phyloP scores from a whole-genome alignment of 768 basidiomycete genomes.

The Lactarius pseudohatsudake region DNA sequence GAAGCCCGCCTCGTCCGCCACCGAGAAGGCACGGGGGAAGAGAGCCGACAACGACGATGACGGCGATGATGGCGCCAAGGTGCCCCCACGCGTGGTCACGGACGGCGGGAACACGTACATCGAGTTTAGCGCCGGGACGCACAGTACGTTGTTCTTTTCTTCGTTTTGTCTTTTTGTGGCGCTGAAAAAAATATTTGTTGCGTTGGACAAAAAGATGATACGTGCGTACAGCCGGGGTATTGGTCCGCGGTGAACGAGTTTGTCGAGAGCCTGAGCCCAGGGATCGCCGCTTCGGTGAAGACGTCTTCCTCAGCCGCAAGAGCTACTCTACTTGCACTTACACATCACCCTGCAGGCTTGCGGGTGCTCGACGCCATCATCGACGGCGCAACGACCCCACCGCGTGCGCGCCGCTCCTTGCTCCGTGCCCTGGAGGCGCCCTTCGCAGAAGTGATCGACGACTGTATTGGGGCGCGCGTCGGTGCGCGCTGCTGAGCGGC shows the following conservation, averaged over 20 bases:
- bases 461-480: constrained; percentile 87
- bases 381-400: constrained; percentile 62
- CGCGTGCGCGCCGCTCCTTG: constrained; percentile 66
- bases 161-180: background rate
- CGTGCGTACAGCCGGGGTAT: constrained; percentile 36
- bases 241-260: constrained; percentile 35
- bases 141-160: constrained; percentile 30
- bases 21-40: constrained; percentile 6
- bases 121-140: constrained; percentile 33
- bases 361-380: constrained; percentile 80
- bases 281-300: too few species aligned
- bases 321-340: constrained; percentile 60
- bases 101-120: constrained; percentile 30
- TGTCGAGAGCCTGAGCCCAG: constrained; percentile 21
- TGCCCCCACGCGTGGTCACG: constrained; percentile 21
- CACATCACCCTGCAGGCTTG: constrained; percentile 67
- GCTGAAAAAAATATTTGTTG: background rate
- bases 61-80: constrained; percentile 14
- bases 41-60: background rate
- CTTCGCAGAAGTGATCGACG: constrained; percentile 80
- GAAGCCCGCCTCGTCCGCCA: background rate
- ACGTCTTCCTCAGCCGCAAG: constrained; percentile 41
- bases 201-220: constrained; percentile 30
- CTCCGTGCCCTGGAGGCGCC: constrained; percentile 75
- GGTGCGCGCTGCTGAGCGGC: constrained; percentile 89